phyloP scores from a whole-genome alignment of 192 early-diverging fungal species.

The Coemansia sp. region DNA sequence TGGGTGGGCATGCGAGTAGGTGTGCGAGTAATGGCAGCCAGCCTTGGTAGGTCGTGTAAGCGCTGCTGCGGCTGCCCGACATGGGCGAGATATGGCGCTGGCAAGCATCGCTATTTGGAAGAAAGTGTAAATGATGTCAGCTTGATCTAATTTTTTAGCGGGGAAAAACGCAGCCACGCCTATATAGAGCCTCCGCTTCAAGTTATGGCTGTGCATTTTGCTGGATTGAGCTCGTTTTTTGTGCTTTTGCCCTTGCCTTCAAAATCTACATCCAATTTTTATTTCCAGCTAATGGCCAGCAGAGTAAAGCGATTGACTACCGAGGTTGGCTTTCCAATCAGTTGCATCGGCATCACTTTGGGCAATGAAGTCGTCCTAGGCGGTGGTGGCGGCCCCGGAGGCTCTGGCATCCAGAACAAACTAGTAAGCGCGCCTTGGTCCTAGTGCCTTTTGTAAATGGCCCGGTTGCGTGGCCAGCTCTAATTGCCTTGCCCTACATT shows the following conservation, averaged over 20 bases:
- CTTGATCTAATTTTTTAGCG: background rate
- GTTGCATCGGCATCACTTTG: conserved; percentile 58
- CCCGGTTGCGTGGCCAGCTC: background rate
- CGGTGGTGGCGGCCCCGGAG: conserved; percentile 83
- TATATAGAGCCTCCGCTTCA: background rate
- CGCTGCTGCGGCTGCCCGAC: background rate
- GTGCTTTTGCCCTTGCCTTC: background rate
- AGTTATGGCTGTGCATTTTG: background rate
- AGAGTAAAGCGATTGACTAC: conserved; percentile 20
- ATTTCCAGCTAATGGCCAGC: background rate
- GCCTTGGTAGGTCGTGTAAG: background rate
- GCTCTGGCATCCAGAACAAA: conserved; percentile 85
- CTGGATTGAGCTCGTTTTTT: background rate
- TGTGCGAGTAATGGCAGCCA: background rate
- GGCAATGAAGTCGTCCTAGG: conserved; percentile 64
- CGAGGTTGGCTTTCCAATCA: conserved; percentile 61
- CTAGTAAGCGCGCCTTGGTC: conserved; percentile 57
- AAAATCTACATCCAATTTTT: background rate
- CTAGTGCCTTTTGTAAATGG: background rate
- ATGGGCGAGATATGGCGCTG: background rate
- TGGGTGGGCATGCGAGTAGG: background rate
- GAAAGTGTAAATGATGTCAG: background rate
- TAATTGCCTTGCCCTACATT: background rate
- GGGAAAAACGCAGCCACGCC: background rate
- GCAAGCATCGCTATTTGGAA: background rate